phyloP scores from a whole-genome alignment of 2,329 filamentous ascomycete genomes.

The Botrytis sinoallii region DNA sequence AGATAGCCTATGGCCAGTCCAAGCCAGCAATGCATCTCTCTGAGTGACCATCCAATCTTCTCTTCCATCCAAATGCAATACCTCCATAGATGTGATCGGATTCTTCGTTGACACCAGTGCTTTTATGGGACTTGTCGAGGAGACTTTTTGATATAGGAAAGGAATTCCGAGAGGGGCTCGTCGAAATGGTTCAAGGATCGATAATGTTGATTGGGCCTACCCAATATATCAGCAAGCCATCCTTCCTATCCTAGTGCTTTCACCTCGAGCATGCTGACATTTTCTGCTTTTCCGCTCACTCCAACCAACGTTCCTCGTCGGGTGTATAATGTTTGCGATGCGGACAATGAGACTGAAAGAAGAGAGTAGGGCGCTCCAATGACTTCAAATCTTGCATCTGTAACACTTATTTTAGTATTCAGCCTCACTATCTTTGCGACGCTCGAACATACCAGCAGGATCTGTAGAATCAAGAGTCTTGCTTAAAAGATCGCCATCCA shows the following conservation, averaged over 20 bases:
- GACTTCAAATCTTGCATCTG: slow-evolving; percentile 94
- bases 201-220: slow-evolving; percentile 84
- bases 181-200: slow-evolving; percentile 77
- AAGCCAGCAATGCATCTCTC: slow-evolving; percentile 84
- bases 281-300: slow-evolving; percentile 84
- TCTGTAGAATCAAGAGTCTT: slow-evolving; percentile 42
- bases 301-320: slow-evolving; percentile 87
- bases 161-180: slow-evolving; percentile 81
- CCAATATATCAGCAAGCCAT: slow-evolving; percentile 22
- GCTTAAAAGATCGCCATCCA: slow-evolving; percentile 55
- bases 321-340: slow-evolving; percentile 91
- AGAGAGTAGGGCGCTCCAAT: slow-evolving; percentile 89
- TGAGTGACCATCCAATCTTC: slow-evolving; percentile 95
- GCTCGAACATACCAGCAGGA: slow-evolving; percentile 26
- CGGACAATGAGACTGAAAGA: slow-evolving; percentile 86
- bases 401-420: slow-evolving; percentile 20
- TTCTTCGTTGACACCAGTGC: slow-evolving; percentile 87
- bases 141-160: slow-evolving; percentile 90
- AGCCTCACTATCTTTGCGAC: not conserved
- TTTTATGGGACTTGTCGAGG: slow-evolving; percentile 82
- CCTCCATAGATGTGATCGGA: slow-evolving; percentile 78
- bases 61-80: slow-evolving; percentile 87
- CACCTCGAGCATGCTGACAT: slow-evolving; percentile 52
- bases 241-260: slow-evolving; percentile 13
- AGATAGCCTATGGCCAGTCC: slow-evolving; percentile 85